Conservation (phyloP, 169 alveolate genomes). For the Plasmodium gonderi region DNA sequence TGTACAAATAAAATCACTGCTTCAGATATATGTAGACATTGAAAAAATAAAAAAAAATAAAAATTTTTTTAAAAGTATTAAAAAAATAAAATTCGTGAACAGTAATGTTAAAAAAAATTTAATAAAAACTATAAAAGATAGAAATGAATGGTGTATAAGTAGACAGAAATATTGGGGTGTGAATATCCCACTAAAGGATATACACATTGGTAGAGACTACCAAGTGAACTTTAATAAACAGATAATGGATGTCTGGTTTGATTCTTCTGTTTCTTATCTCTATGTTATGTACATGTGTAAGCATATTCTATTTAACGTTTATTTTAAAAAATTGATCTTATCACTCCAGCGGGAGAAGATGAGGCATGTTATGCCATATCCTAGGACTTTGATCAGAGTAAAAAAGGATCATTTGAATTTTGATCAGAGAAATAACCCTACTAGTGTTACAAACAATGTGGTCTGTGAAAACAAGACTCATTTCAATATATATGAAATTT, state of each 20-base stretch:
- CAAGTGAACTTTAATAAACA: slow-evolving; percentile 56
- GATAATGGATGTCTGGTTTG: slow-evolving; percentile 91
- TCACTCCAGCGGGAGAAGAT: not conserved
- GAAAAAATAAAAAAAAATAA: slow-evolving; percentile 43
- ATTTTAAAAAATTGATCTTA: slow-evolving; percentile 4
- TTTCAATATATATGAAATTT: slow-evolving; percentile 36
- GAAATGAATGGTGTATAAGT: slow-evolving; percentile 89
- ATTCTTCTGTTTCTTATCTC: slow-evolving; percentile 85
- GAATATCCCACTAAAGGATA: slow-evolving; percentile 77
- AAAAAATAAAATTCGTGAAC: slow-evolving; percentile 74
- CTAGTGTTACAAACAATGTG: not conserved
- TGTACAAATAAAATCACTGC: slow-evolving; percentile 59
- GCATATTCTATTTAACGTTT: slow-evolving; percentile 34
- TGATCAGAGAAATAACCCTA: not conserved
- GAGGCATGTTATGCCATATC: not conserved
- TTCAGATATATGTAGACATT: slow-evolving; percentile 68
- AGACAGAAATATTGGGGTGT: slow-evolving; percentile 90
- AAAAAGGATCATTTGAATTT: not conserved
- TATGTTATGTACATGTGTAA: slow-evolving; percentile 43
- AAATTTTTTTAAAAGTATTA: slow-evolving; percentile 35
- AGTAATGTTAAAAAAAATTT: slow-evolving; percentile 68
- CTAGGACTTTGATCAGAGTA: not conserved
- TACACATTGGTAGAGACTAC: not conserved
- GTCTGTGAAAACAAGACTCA: not conserved
- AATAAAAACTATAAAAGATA: slow-evolving; percentile 69